Percentiles rank a stretch among this genome's conserved stretches.
phyloP scores from a whole-genome alignment of 768 basidiomycete genomes.

The Galerina marginata region DNA sequence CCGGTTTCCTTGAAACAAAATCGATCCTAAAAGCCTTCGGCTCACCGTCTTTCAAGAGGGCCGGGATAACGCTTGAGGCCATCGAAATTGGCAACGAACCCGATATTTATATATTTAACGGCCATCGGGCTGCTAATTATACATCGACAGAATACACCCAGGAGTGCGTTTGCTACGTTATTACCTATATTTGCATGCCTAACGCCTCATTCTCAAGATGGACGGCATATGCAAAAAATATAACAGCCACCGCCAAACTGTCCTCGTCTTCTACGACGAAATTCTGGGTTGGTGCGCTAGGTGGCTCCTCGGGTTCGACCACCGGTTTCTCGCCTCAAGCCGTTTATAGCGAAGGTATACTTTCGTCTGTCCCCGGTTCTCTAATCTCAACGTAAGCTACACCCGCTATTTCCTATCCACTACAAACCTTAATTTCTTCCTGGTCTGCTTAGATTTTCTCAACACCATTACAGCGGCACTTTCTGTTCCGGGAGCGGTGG shows the following conservation, averaged over 20 bases:
- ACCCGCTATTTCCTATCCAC: neutral
- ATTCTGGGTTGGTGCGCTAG: constrained; percentile 56
- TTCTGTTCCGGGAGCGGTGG: constrained; percentile 62
- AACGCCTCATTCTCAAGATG: constrained; percentile 43
- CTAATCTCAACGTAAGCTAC: constrained; percentile 56
- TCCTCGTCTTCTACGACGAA: constrained; percentile 41
- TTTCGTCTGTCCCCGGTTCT: constrained; percentile 50
- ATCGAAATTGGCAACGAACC: constrained; percentile 70
- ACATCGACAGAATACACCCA: constrained; percentile 49
- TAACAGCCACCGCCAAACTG: constrained; percentile 47
- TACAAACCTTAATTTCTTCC: neutral
- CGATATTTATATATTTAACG: constrained; percentile 57
- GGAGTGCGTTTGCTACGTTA: constrained; percentile 43
- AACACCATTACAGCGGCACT: constrained; percentile 63
- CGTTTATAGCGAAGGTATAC: constrained; percentile 56
- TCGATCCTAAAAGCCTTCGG: constrained; percentile 55
- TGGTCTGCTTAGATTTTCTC: constrained; percentile 49
- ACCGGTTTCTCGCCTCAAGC: constrained; percentile 66
- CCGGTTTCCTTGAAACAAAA: constrained; percentile 50
- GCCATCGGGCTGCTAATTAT: constrained; percentile 40
- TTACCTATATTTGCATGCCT: neutral
- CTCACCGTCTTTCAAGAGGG: constrained; percentile 39
- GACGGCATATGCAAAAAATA: constrained; percentile 54
- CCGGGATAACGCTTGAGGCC: constrained; percentile 55
- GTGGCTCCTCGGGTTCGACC: constrained; percentile 49